phyloP scores from a whole-genome alignment of 2,329 filamentous ascomycete genomes.

The Chaetomiaceae sp. region DNA sequence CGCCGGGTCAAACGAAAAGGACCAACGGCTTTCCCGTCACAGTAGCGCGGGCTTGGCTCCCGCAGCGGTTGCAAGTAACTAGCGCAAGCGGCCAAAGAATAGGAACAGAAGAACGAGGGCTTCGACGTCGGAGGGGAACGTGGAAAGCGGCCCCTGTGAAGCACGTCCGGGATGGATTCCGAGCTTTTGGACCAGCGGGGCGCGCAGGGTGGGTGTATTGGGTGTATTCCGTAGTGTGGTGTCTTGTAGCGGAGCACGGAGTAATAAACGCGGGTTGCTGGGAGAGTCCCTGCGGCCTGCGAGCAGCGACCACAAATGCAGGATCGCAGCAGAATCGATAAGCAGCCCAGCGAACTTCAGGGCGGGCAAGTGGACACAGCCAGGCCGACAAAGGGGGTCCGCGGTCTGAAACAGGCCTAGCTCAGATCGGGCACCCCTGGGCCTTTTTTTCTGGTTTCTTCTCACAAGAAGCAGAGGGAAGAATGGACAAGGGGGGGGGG shows the following conservation, averaged over 20 bases:
- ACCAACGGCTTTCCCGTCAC: constrained; percentile 5
- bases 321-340: constrained; percentile 24
- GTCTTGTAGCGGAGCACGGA: no score
- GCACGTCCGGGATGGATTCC: constrained; percentile 15
- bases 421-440: constrained; percentile 16
- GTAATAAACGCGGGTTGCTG: no score
- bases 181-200: constrained; percentile 4
- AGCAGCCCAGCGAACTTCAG: constrained; percentile 3
- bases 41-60: constrained; percentile 6
- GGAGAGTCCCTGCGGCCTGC: constrained; percentile 9
- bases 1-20: constrained; percentile 6
- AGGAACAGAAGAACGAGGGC: constrained; percentile 1
- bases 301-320: constrained; percentile 14
- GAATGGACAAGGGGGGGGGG: background rate
- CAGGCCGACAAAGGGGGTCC: constrained; percentile 21
- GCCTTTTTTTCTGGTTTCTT: no score
- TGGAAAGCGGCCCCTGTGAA: constrained; percentile 2
- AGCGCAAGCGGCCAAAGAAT: background rate
- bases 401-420: constrained; percentile 27
- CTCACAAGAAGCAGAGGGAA: background rate
- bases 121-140: constrained; percentile 8
- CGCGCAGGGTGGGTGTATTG: background rate
- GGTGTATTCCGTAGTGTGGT: no score
- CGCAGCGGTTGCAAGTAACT: constrained; percentile 1
- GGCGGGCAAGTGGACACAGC: no score